Base-by-base conservation (phyloP, 2,329 filamentous ascomycete genomes). In the Penicillium rolfsii region DNA sequence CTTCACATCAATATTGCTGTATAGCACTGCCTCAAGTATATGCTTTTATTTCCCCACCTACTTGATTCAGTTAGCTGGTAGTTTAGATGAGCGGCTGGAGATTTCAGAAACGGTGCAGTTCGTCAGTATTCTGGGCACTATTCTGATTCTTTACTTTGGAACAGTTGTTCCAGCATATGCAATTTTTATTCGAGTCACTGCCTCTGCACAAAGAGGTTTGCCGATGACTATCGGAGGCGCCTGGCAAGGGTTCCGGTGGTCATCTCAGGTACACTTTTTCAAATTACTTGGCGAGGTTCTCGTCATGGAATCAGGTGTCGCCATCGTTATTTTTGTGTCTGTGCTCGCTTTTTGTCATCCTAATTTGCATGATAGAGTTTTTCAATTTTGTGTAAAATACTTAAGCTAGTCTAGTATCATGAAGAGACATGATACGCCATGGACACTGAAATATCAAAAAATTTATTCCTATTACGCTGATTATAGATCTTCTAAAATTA, bases 101-200 rank as follows among this genome's bases (percentile, higher is more conserved):
- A 5, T 55, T 22, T 52, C 52, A 12, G 11, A 52, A 22, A 7
- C 24, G 5, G 55, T 19, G 33, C 52, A 45, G 4, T 19, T 30
- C 9, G 33, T 9, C 12, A 24, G 6, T 7, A n/a, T 55, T 3
- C 12, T 59, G 19, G 14, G 19, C 8, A 45, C 22, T 16, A 26
- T 52, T 22, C n/a, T 26, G 7, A 19, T 55, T 24, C 36, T 57
- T 11, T 59, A 59, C 22, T 57, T 62, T 38, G 60, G 52, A 4
- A 14, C 41, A 11, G 30, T 54, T 7, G 45, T 62, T 16, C 60
- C 60, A 12, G n/a, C 52, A 4, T 59, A 59, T 48, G 53, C 56
- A 26, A 45, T 59, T 4, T 62, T 59, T 28, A 50, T 59, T 33
- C 60, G 60, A 14, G 38, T 62, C 6, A 57, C 53, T 28, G 60